A percentile compares a stretch with the other conserved stretches of the same genome.
Conservation (phyloP, 1,284 basidiomycete genomes). For the Peniophora sp. region DNA sequence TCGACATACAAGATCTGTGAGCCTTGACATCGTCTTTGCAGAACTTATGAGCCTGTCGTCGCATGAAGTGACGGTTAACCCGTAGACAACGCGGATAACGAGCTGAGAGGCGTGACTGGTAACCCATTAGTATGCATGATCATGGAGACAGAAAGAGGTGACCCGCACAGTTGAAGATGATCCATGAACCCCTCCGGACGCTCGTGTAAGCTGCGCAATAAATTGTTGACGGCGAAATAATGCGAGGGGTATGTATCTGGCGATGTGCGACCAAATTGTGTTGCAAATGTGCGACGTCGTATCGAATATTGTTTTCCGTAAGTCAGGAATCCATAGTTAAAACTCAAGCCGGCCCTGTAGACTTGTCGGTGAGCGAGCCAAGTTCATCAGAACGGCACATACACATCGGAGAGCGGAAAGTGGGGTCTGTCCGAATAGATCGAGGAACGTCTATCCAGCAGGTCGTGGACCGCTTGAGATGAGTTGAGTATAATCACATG, state of each 20-base stretch:
- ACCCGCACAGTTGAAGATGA: neutral
- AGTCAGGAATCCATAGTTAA: neutral
- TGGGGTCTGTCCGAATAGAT: slow-evolving; percentile 11
- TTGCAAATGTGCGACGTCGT: neutral
- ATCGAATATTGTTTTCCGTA: neutral
- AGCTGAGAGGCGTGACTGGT: neutral
- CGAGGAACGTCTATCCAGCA: slow-evolving; percentile 8
- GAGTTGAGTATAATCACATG: slow-evolving; percentile 11
- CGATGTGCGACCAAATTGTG: neutral
- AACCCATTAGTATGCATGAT: too few relatives aligned
- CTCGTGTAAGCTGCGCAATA: neutral
- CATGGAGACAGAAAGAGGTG: neutral
- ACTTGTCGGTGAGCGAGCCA: too few relatives aligned
- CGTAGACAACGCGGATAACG: neutral
- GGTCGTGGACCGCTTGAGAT: slow-evolving; percentile 6
- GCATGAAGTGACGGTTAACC: too few relatives aligned
- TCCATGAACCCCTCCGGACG: neutral
- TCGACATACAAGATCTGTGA: neutral
- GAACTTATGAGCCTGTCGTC: neutral
- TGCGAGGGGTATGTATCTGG: neutral
- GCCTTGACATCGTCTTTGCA: neutral
- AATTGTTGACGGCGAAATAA: neutral
- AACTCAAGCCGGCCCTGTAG: neutral
- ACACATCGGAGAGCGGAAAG: slow-evolving; percentile 1
- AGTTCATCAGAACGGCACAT: too few relatives aligned